Evolutionary conservation across 495 filamentous ascomycete genomes (phyloP).

Genomic region (Trichoderma gamsii): DNA sequence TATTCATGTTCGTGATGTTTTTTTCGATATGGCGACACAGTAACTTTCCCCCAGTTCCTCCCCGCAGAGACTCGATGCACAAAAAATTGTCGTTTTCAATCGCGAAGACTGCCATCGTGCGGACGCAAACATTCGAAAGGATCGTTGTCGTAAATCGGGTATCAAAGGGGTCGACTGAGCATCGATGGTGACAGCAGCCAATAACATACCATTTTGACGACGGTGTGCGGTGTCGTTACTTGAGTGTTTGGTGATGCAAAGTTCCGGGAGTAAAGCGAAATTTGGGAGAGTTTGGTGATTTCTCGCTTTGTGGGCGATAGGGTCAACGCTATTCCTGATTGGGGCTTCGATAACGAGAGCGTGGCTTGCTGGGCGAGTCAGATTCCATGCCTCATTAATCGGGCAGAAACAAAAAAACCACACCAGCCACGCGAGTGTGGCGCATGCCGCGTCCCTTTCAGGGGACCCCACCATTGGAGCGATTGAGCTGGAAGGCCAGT

Average conservation of each 20-base stretch:
- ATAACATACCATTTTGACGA: conserved; percentile 16
- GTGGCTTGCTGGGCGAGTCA: conserved; percentile 13
- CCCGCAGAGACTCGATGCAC: neutral
- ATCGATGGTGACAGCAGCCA: neutral
- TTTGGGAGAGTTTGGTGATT: conserved; percentile 18
- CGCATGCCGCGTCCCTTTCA: conserved; percentile 1
- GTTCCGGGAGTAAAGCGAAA: conserved; percentile 16
- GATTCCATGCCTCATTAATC: neutral
- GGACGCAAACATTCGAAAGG: conserved; percentile 10
- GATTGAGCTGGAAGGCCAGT: conserved; percentile 11
- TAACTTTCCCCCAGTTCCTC: neutral
- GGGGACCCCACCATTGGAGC: conserved; percentile 10
- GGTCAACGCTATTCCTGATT: conserved; percentile 13
- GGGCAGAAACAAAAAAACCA: neutral
- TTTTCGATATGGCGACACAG: neutral
- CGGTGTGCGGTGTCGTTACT: conserved; percentile 16
- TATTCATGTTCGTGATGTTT: neutral
- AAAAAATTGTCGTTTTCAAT: neutral
- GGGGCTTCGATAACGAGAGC: neutral
- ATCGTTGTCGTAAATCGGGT: neutral
- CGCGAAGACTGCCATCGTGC: conserved; percentile 13
- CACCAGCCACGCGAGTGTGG: conserved; percentile 15
- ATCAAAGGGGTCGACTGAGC: conserved; percentile 1
- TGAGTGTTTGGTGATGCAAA: conserved; percentile 17
- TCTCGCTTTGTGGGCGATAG: conserved; percentile 18